These are phyloP conservation scores for Saxophila tyrrhenica DNA, from an alignment of 495 filamentous ascomycete genomes.

Conservation along the genomic window DNA sequence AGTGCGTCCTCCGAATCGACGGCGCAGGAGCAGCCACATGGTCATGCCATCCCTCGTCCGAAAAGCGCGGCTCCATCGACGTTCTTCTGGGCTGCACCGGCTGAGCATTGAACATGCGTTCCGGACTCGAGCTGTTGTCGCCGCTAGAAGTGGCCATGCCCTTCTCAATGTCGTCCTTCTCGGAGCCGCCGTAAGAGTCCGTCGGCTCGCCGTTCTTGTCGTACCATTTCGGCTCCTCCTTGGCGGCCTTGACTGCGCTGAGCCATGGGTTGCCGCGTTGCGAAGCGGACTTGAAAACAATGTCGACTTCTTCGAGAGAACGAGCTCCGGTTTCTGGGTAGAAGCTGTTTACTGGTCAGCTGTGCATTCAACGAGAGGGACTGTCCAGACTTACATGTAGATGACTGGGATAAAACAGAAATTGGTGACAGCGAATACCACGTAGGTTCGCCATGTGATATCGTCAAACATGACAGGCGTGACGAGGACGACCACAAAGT, in stretches of 20 bases:
- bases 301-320: conserved; percentile 64
- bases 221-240: conserved; percentile 58
- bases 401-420: conserved; percentile 35
- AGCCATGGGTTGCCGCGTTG: conserved; percentile 37
- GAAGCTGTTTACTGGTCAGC: conserved; percentile 47
- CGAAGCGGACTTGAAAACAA: conserved; percentile 55
- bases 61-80: background rate
- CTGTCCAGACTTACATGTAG: conserved; percentile 30
- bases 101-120: background rate
- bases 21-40: background rate
- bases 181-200: background rate
- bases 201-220: conserved; percentile 49
- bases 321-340: conserved; percentile 66
- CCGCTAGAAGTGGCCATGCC: background rate
- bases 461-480: conserved; percentile 57
- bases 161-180: background rate
- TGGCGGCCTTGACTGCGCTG: conserved; percentile 46
- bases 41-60: background rate
- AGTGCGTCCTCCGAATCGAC: background rate
- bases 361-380: conserved; percentile 48
- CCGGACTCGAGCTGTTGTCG: background rate
- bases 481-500: conserved; percentile 58
- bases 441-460: conserved; percentile 61
- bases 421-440: conserved; percentile 61
- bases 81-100: background rate